Percentiles rank a stretch among this genome's conserved stretches.
Evolutionary conservation across 164 flowering plant genomes (phyloP).

Genomic region (Stephania cephalantha): DNA sequence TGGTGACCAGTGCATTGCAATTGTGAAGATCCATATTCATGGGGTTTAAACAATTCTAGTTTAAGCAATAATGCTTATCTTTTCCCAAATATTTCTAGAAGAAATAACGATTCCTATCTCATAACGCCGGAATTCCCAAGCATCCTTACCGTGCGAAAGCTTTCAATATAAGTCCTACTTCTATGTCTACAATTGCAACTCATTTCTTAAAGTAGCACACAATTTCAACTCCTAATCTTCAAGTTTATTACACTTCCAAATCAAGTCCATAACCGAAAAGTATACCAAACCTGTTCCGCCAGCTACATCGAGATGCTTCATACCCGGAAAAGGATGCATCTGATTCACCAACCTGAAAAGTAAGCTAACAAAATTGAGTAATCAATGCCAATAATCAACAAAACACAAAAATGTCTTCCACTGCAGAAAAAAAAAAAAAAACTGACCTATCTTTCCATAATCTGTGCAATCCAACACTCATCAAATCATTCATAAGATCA

Average conservation of each 20-base stretch:
- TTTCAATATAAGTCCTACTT: not conserved
- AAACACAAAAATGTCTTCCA: not conserved
- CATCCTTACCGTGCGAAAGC: not conserved
- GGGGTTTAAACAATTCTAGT: not conserved
- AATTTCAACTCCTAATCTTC: not conserved
- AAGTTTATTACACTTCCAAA: not conserved
- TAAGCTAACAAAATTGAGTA: not conserved
- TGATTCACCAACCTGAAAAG: conserved; percentile 68
- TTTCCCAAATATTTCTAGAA: not conserved
- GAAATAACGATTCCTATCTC: not conserved
- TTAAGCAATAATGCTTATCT: not conserved
- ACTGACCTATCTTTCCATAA: conserved; percentile 94
- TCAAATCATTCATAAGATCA: conserved; percentile 96
- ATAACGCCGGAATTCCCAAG: not conserved
- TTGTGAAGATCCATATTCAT: not conserved
- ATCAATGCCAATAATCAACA: not conserved
- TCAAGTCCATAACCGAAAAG: not conserved
- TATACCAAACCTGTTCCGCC: conserved; percentile 82
- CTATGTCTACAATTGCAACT: not conserved
- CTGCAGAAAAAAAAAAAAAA: not conserved
- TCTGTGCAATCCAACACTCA: conserved; percentile 92
- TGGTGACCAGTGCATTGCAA: not conserved
- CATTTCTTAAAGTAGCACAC: not conserved
- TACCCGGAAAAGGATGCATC: conserved; percentile 86
- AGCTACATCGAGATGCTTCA: conserved; percentile 99